These are phyloP conservation scores for Picochlorum sp. DNA, from an alignment of 139 green algal species.

Conservation along the genomic window DNA sequence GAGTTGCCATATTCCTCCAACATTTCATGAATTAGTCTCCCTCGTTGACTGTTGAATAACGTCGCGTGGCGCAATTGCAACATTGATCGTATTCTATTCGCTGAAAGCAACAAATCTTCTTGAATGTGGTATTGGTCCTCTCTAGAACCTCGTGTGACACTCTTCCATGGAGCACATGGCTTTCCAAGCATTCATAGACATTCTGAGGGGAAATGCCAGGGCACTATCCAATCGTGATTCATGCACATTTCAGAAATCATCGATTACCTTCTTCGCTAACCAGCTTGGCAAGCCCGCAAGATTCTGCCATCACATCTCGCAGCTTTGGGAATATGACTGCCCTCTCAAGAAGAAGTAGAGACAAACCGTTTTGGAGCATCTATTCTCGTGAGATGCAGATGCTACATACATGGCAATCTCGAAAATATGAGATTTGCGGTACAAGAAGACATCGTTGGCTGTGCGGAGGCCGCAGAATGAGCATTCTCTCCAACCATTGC, in stretches of 20 bases:
- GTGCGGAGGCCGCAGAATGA: constrained; percentile 38
- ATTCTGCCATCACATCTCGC: constrained; percentile 22
- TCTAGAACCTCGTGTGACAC: neutral
- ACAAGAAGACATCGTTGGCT: constrained; percentile 22
- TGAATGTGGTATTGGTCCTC: neutral
- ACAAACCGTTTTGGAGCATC: neutral
- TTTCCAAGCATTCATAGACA: neutral
- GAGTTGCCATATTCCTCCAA: no score
- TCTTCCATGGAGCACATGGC: constrained; percentile 1
- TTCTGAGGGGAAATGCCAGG: neutral
- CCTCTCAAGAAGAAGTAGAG: constrained; percentile 19
- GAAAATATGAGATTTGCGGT: constrained; percentile 18
- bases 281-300: constrained; percentile 20
- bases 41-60: no score
- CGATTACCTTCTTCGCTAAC: constrained; percentile 3
- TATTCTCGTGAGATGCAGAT: constrained; percentile 17
- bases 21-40: no score
- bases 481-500: constrained; percentile 49
- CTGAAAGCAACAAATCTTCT: neutral
- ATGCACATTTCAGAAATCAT: neutral
- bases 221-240: neutral
- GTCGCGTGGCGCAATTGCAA: no score
- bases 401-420: constrained; percentile 44
- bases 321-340: constrained; percentile 15
- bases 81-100: no score